Conservation (phyloP, 169 alveolate genomes). For the Plasmodium knowlesi region DNA sequence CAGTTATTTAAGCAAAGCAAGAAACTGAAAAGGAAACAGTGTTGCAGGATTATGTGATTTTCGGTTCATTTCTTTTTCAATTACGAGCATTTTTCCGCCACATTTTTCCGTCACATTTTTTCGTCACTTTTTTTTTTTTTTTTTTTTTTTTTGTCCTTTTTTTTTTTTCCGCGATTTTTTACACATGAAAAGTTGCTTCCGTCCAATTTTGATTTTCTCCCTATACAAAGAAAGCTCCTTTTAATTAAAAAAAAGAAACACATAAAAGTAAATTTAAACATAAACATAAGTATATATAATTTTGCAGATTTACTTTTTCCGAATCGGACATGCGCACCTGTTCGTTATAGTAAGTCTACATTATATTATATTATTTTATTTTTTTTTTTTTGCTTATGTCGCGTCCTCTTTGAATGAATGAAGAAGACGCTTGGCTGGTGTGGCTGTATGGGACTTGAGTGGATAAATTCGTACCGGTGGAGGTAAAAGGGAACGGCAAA, state of each 20-base stretch:
- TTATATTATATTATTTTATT: too few relatives aligned
- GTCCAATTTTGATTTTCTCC: background rate
- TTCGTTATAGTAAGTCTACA: background rate
- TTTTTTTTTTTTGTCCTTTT: slow-evolving; percentile 8
- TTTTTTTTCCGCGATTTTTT: background rate
- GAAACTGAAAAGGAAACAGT: slow-evolving; percentile 66
- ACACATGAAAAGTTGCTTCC: background rate
- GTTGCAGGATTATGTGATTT: slow-evolving; percentile 65
- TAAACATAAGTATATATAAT: too few relatives aligned
- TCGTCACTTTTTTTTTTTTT: background rate
- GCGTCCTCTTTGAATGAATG: background rate
- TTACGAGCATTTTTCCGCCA: background rate
- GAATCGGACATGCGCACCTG: background rate
- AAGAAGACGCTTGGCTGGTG: background rate
- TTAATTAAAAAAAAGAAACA: background rate
- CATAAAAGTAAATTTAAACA: background rate
- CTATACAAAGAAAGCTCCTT: background rate
- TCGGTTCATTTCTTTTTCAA: background rate
- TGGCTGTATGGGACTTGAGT: background rate
- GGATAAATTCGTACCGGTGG: background rate
- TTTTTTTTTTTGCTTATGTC: background rate
- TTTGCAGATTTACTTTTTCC: background rate
- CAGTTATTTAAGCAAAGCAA: slow-evolving; percentile 74
- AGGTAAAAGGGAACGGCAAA: background rate
- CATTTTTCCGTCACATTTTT: slow-evolving; percentile 7